Percentiles rank a stretch among this genome's conserved stretches.
Conservation (phyloP, 169 alveolate species). For the Eimeria tenella region DNA sequence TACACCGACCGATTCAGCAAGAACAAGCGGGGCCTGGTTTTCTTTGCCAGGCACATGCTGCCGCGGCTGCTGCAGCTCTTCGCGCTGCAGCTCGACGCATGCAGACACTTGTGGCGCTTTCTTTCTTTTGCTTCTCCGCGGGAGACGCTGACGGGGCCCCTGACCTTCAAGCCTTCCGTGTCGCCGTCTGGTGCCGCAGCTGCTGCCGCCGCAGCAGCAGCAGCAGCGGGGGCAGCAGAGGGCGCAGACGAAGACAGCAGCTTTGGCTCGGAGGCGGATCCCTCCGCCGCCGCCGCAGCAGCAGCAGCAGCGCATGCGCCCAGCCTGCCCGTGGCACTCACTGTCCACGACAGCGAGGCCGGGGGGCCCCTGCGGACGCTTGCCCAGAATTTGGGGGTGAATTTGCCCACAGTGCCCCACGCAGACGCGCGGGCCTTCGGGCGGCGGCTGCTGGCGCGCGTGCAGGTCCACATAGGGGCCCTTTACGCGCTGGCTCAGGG, state of each 20-base stretch:
- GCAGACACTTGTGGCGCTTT: slow-evolving; percentile 22
- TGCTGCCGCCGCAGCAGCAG: neutral
- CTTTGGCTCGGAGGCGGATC: neutral
- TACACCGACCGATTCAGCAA: slow-evolving; percentile 33
- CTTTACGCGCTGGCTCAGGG: slow-evolving; percentile 12
- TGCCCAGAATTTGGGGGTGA: neutral
- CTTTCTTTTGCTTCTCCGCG: neutral
- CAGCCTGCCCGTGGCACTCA: neutral
- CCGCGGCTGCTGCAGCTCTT: slow-evolving; percentile 58
- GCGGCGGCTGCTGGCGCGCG: slow-evolving; percentile 22
- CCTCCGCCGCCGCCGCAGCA: neutral
- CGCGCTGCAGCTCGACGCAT: slow-evolving; percentile 41
- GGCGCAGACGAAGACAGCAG: neutral
- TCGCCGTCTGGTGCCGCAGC: neutral
- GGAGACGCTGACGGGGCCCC: neutral
- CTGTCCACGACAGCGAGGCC: neutral
- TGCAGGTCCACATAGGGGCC: slow-evolving; percentile 36
- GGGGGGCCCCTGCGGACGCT: slow-evolving; percentile 13
- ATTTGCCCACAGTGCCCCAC: neutral
- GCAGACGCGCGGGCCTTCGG: slow-evolving; percentile 10
- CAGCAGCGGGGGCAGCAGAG: neutral
- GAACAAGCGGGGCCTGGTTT: slow-evolving; percentile 64
- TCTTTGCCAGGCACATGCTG: slow-evolving; percentile 62
- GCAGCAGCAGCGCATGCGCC: neutral
- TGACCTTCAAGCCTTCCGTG: neutral